These are phyloP conservation scores for Boletus vermiculosoides DNA, from an alignment of 768 basidiomycete genomes.

Conservation along the genomic window DNA sequence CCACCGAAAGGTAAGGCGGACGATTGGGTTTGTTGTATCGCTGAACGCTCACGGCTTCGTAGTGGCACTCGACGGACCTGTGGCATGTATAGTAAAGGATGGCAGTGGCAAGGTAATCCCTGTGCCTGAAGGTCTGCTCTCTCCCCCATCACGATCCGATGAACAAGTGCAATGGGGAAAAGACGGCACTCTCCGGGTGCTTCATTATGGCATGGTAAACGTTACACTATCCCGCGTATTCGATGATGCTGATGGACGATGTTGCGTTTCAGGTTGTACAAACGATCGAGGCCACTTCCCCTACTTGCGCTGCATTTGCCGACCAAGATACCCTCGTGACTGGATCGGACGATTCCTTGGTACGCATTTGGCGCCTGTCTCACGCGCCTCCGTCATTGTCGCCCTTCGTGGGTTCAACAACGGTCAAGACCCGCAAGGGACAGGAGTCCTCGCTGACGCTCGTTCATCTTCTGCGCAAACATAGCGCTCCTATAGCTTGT, in stretches of 20 bases:
- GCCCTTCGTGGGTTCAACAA: conserved; percentile 21
- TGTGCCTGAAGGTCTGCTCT: conserved; percentile 56
- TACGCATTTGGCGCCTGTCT: conserved; percentile 76
- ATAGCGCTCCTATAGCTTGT: conserved; percentile 64
- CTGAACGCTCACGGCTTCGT: conserved; percentile 18
- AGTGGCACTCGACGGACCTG: conserved; percentile 41
- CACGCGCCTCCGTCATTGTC: conserved; percentile 28
- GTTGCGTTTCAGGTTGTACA: conserved; percentile 55
- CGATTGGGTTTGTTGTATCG: not conserved
- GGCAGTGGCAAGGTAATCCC: conserved; percentile 47
- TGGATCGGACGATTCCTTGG: conserved; percentile 74
- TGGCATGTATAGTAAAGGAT: conserved; percentile 52
- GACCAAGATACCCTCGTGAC: conserved; percentile 74
- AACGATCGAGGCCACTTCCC: conserved; percentile 70
- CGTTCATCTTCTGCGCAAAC: conserved; percentile 78
- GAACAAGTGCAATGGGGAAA: conserved; percentile 72
- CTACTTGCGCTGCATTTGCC: conserved; percentile 75
- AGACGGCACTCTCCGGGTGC: conserved; percentile 56
- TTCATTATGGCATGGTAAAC: conserved; percentile 60
- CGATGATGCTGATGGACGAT: not conserved
- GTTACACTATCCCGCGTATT: not conserved
- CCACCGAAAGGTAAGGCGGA: conserved; percentile 52
- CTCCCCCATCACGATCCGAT: conserved; percentile 56
- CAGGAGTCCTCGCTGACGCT: conserved; percentile 38
- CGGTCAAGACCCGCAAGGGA: conserved; percentile 19